Conservation (phyloP, 768 basidiomycete species). For the Russula brevipes region DNA sequence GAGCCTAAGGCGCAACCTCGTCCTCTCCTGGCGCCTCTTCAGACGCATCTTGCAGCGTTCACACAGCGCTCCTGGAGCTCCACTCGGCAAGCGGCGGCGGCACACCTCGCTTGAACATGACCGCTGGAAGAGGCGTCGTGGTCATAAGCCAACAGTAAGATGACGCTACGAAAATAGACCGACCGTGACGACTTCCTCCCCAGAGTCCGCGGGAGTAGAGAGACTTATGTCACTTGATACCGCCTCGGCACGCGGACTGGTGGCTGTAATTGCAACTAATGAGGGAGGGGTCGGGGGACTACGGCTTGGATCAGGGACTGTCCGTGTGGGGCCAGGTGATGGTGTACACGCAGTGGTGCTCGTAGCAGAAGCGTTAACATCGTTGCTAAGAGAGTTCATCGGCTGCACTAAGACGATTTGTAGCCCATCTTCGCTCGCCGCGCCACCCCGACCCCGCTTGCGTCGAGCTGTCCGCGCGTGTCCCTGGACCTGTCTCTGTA, state of each 20-base stretch:
- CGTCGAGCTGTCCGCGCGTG: constrained; percentile 6
- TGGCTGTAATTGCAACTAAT: not conserved
- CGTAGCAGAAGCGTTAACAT: not conserved
- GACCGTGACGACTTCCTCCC: constrained; percentile 2
- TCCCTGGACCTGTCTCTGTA: not conserved
- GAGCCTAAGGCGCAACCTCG: constrained; percentile 43
- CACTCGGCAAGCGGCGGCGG: constrained; percentile 33
- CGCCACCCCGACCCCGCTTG: constrained; percentile 1
- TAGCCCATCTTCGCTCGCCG: constrained; percentile 1
- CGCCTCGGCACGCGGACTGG: not conserved
- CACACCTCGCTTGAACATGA: constrained; percentile 37
- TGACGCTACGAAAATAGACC: not conserved
- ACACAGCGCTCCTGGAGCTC: constrained; percentile 35
- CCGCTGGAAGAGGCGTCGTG: constrained; percentile 14
- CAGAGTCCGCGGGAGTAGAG: not conserved
- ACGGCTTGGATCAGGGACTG: not conserved
- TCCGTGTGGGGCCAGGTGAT: not conserved
- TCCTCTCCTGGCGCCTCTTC: constrained; percentile 42
- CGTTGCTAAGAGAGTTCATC: not conserved
- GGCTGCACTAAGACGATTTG: constrained; percentile 21
- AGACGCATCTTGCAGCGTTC: constrained; percentile 41
- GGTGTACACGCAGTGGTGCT: not conserved
- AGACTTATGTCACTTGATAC: not conserved
- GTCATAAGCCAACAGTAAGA: not conserved
- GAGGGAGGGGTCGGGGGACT: not conserved